Evolutionary conservation across 306 rosid species (phyloP).

Genomic region (Lathyrus sativus): DNA sequence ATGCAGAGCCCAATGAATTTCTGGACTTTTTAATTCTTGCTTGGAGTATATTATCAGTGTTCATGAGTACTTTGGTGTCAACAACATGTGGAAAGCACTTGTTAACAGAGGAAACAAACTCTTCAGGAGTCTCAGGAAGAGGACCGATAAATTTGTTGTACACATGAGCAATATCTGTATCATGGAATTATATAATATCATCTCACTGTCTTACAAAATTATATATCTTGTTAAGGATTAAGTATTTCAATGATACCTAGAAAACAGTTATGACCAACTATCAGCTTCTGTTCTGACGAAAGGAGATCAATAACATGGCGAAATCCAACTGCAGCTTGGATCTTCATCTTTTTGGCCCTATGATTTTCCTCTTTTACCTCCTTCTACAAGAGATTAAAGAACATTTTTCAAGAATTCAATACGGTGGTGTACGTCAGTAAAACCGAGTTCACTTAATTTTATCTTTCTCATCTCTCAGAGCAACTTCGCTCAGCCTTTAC

Average conservation of each 20-base stretch:
- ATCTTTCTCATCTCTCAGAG: constrained; percentile 19
- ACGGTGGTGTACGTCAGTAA: constrained; percentile 1
- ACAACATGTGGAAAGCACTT: constrained; percentile 68
- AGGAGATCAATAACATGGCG: constrained; percentile 97
- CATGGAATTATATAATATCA: constrained; percentile 36
- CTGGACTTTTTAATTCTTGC: constrained; percentile 66
- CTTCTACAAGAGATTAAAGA: constrained; percentile 52
- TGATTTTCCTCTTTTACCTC: constrained; percentile 64
- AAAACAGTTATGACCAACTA: constrained; percentile 89
- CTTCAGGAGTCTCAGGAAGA: constrained; percentile 79
- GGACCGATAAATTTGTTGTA: constrained; percentile 81
- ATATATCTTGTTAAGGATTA: constrained; percentile 25
- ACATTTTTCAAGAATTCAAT: constrained; percentile 12
- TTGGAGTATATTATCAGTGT: constrained; percentile 56
- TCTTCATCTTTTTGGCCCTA: constrained; percentile 56
- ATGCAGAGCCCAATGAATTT: constrained; percentile 77
- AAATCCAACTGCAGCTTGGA: constrained; percentile 81
- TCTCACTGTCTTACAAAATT: constrained; percentile 36
- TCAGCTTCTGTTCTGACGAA: constrained; percentile 74
- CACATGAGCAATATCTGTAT: constrained; percentile 83
- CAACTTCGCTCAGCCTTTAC: constrained; percentile 3
- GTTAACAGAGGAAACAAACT: constrained; percentile 73
- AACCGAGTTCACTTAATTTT: constrained; percentile 25
- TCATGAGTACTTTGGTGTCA: constrained; percentile 86
- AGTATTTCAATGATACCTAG: constrained; percentile 57